phyloP scores from a whole-genome alignment of 1,284 basidiomycete genomes.

The Athelia psychrophila region DNA sequence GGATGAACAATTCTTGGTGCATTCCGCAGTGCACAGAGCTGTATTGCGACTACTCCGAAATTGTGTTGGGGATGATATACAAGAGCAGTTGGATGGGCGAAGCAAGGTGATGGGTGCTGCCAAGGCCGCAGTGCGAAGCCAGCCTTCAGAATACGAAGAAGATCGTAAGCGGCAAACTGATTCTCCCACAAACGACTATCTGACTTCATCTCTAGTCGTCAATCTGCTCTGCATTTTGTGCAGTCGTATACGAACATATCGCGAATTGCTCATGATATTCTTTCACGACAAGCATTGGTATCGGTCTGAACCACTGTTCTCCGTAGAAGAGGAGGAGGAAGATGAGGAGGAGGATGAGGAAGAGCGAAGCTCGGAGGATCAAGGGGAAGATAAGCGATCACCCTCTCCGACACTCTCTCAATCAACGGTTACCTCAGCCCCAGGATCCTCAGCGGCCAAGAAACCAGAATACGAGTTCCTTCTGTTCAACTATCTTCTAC shows the following conservation, averaged over 20 bases:
- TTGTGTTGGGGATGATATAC: constrained; percentile 89
- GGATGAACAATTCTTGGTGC: constrained; percentile 89
- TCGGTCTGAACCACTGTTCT: constrained; percentile 63
- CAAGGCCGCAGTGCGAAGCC: constrained; percentile 58
- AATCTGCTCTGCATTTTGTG: constrained; percentile 89
- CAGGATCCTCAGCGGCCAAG: constrained; percentile 41
- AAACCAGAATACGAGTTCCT: constrained; percentile 93
- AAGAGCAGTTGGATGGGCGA: constrained; percentile 78
- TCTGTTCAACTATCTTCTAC: constrained; percentile 92
- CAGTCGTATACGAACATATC: constrained; percentile 85
- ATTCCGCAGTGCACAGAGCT: constrained; percentile 87
- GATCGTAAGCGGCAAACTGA: constrained; percentile 54
- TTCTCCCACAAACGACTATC: background rate
- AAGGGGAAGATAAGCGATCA: constrained; percentile 24
- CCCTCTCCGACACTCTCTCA: constrained; percentile 61
- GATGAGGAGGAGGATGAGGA: constrained; percentile 49
- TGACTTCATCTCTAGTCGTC: constrained; percentile 55
- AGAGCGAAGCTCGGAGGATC: constrained; percentile 36
- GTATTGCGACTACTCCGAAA: constrained; percentile 83
- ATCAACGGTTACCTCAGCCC: constrained; percentile 51
- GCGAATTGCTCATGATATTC: constrained; percentile 92
- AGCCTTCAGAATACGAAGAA: constrained; percentile 82
- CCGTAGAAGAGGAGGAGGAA: constrained; percentile 69
- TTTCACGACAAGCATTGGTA: constrained; percentile 92
- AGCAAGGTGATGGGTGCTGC: constrained; percentile 81